A percentile compares a stretch with the other conserved stretches of the same genome.
These are phyloP conservation scores for Mucor irregularis DNA, from an alignment of 371 early-diverging fungal genomes.

Conservation along the genomic window DNA sequence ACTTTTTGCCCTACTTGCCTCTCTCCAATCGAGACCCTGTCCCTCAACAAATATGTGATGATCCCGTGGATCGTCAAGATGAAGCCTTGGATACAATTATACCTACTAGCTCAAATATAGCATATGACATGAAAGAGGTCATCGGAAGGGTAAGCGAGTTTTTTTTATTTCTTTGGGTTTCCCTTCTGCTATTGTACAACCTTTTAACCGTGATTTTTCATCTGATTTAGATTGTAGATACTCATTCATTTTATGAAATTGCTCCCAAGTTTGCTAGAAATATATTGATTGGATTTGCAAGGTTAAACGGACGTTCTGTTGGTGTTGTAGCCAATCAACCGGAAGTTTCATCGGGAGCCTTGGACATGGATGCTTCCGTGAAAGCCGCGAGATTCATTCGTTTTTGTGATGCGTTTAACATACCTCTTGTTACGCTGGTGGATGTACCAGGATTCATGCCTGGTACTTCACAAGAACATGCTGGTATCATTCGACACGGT, in stretches of 20 bases:
- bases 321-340: conserved; percentile 97
- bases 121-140: conserved; percentile 96
- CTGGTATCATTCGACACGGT: conserved; percentile 96
- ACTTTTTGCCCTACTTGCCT: conserved; percentile 89
- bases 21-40: conserved; percentile 76
- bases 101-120: conserved; percentile 86
- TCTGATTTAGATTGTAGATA: conserved; percentile 71
- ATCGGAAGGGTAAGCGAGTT: conserved; percentile 61
- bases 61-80: conserved; percentile 75
- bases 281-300: conserved; percentile 89
- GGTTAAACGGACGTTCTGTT: conserved; percentile 89
- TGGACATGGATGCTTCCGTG: conserved; percentile 94
- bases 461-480: conserved; percentile 94
- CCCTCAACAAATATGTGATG: conserved; percentile 72
- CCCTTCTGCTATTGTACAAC: too few relatives aligned
- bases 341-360: conserved; percentile 90
- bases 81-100: conserved; percentile 84
- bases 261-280: conserved; percentile 93
- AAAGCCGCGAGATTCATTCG: conserved; percentile 97
- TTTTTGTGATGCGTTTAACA: conserved; percentile 96
- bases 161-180: too few relatives aligned
- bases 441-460: conserved; percentile 98
- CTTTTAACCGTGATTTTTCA: too few relatives aligned
- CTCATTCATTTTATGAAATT: conserved; percentile 88
- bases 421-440: conserved; percentile 93